These are phyloP conservation scores for Jaminaea rosea DNA, from an alignment of 1,284 basidiomycete genomes.

Conservation along the genomic window DNA sequence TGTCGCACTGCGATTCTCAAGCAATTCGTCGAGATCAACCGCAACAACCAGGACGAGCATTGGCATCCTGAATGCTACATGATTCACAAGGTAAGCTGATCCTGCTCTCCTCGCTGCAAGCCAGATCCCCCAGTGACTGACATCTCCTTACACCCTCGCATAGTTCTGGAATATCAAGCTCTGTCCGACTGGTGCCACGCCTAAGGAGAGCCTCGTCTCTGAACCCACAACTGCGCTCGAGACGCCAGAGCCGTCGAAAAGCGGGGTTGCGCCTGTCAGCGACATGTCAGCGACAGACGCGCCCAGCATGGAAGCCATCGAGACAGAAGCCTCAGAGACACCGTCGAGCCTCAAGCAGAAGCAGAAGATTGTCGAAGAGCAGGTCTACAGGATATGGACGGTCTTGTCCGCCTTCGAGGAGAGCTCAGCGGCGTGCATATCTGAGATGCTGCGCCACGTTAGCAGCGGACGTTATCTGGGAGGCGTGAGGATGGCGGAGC, in stretches of 20 bases:
- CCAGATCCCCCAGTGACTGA: slow-evolving; percentile 5
- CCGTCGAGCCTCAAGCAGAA: slow-evolving; percentile 77
- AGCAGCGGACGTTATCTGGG: slow-evolving; percentile 92
- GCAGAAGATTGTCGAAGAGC: slow-evolving; percentile 89
- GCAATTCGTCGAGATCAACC: slow-evolving; percentile 98
- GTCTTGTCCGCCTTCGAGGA: slow-evolving; percentile 97
- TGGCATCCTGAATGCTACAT: slow-evolving; percentile 99
- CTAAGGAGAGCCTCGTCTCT: slow-evolving; percentile 19
- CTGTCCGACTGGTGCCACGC: slow-evolving; percentile 33
- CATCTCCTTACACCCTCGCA: slow-evolving; percentile 50
- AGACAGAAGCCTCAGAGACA: slow-evolving; percentile 67
- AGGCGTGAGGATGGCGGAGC: slow-evolving; percentile 94
- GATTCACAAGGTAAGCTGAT: slow-evolving; percentile 64
- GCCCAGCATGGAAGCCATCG: slow-evolving; percentile 27
- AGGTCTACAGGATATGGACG: slow-evolving; percentile 98
- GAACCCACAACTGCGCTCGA: slow-evolving; percentile 10
- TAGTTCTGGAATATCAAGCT: slow-evolving; percentile 99
- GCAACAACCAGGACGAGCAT: slow-evolving; percentile 94
- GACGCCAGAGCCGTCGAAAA: slow-evolving; percentile 12
- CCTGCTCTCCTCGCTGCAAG: neutral
- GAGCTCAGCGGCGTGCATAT: slow-evolving; percentile 96
- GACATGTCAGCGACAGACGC: slow-evolving; percentile 7
- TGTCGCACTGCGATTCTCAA: slow-evolving; percentile 98
- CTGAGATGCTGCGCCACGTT: slow-evolving; percentile 90
- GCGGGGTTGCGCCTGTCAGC: slow-evolving; percentile 10